phyloP scores from a whole-genome alignment of 2,329 filamentous ascomycete species.

The Apiospora saccharicola region DNA sequence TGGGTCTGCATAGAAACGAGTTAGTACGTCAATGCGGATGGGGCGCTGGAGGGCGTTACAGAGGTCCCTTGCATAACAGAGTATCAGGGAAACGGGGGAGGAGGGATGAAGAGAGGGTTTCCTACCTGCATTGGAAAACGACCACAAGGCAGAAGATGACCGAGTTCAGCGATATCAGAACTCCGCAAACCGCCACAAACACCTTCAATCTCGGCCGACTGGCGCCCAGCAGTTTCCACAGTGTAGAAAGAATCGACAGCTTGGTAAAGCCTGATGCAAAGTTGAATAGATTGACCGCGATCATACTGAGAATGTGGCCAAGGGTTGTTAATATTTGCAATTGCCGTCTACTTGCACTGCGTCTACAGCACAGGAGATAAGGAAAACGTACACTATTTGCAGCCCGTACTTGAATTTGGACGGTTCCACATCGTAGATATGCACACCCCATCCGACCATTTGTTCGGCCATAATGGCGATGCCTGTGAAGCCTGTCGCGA shows the following conservation, averaged over 20 bases:
- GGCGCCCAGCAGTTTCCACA: conserved; percentile 41
- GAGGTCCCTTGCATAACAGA: conserved; percentile 30
- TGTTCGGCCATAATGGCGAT: conserved; percentile 35
- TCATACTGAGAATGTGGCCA: conserved; percentile 31
- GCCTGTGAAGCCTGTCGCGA: conserved; percentile 38
- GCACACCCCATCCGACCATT: conserved; percentile 38
- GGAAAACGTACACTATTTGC: conserved; percentile 33
- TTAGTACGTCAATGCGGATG: not conserved
- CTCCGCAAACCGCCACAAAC: conserved; percentile 36
- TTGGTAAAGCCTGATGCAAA: conserved; percentile 45
- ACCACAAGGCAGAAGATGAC: conserved; percentile 42
- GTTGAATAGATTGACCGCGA: conserved; percentile 43
- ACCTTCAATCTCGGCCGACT: conserved; percentile 36
- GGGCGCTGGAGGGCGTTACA: not conserved
- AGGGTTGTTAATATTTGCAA: not conserved
- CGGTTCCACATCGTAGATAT: conserved; percentile 38
- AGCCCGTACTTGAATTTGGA: conserved; percentile 31
- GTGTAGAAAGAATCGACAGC: conserved; percentile 45
- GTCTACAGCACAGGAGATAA: not conserved
- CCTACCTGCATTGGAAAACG: conserved; percentile 45
- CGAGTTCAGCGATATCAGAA: conserved; percentile 37
- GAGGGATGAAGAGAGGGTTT: not conserved
- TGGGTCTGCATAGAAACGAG: conserved; percentile 35
- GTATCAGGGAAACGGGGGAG: conserved; percentile 34
- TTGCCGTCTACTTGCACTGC: not conserved